Evolutionary conservation across 1,284 basidiomycete genomes (phyloP).

Genomic region (Baeospora myosura): DNA sequence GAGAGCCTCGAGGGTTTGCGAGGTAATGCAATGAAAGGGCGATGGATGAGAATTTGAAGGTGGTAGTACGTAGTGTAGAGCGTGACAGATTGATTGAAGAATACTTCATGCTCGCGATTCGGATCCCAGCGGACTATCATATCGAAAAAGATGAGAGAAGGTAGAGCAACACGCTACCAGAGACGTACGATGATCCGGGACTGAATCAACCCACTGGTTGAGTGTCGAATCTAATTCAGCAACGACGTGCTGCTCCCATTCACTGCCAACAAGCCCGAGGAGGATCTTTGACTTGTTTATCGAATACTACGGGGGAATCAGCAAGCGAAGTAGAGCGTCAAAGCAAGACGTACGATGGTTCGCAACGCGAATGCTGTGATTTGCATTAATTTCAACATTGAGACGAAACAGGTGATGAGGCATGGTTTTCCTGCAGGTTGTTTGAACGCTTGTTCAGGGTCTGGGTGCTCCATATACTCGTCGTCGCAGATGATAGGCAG

Average conservation of each 20-base stretch:
- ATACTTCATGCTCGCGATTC: conserved; percentile 43
- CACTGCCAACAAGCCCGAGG: conserved; percentile 49
- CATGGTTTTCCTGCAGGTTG: conserved; percentile 54
- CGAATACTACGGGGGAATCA: conserved; percentile 51
- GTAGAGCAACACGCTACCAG: background rate
- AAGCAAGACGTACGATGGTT: conserved; percentile 41
- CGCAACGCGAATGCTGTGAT: conserved; percentile 59
- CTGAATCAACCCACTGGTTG: conserved; percentile 70
- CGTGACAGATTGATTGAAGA: conserved; percentile 65
- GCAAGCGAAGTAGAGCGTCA: background rate
- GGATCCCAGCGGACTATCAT: conserved; percentile 71
- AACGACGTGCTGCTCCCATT: conserved; percentile 66
- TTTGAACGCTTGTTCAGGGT: conserved; percentile 42
- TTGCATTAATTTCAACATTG: conserved; percentile 53
- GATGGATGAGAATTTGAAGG: conserved; percentile 72
- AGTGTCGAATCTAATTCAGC: conserved; percentile 71
- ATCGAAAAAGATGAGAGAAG: background rate
- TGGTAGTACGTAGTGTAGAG: conserved; percentile 68
- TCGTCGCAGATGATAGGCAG: conserved; percentile 69
- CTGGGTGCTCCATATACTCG: conserved; percentile 64
- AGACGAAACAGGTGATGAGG: conserved; percentile 46
- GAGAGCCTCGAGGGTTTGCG: conserved; percentile 49
- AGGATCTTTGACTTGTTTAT: conserved; percentile 61
- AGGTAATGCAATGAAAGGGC: conserved; percentile 73
- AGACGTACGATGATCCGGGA: conserved; percentile 56